Conservation (phyloP, 495 filamentous ascomycete species). For the Xylaria flabelliformis region DNA sequence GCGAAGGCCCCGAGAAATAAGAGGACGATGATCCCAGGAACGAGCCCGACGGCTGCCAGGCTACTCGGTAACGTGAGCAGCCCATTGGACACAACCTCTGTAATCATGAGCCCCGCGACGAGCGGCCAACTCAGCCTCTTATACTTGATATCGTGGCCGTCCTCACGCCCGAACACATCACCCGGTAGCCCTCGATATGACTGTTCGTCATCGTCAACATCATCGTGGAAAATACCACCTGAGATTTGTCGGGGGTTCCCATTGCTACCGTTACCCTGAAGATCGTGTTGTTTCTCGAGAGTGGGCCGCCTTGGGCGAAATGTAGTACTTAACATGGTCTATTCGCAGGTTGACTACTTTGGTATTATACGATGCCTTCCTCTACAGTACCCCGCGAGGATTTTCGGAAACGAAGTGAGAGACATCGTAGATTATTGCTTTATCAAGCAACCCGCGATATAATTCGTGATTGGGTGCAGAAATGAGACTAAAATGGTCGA, state of each 20-base stretch:
- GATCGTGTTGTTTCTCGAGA: background rate
- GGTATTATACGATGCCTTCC: background rate
- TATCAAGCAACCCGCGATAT: background rate
- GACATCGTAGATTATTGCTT: background rate
- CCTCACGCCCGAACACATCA: conserved; percentile 39
- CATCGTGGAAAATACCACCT: background rate
- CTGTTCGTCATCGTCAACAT: background rate
- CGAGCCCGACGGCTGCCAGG: conserved; percentile 61
- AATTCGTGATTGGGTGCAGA: background rate
- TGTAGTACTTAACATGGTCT: background rate
- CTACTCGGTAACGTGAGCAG: conserved; percentile 64
- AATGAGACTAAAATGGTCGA: conserved; percentile 8
- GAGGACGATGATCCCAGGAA: conserved; percentile 57
- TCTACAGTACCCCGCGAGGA: background rate
- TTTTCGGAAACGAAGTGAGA: background rate
- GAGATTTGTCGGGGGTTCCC: background rate
- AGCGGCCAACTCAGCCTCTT: conserved; percentile 63
- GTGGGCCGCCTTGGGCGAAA: background rate
- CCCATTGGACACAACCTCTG: conserved; percentile 67
- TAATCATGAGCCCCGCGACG: conserved; percentile 65
- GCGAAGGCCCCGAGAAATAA: conserved; percentile 60
- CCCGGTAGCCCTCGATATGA: conserved; percentile 19
- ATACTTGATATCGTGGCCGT: conserved; percentile 58
- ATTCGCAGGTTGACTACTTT: background rate
- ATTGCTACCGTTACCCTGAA: background rate